These are phyloP conservation scores for Scheffersomyces amazonensis DNA, from an alignment of 805 yeast genomes.

Conservation along the genomic window DNA sequence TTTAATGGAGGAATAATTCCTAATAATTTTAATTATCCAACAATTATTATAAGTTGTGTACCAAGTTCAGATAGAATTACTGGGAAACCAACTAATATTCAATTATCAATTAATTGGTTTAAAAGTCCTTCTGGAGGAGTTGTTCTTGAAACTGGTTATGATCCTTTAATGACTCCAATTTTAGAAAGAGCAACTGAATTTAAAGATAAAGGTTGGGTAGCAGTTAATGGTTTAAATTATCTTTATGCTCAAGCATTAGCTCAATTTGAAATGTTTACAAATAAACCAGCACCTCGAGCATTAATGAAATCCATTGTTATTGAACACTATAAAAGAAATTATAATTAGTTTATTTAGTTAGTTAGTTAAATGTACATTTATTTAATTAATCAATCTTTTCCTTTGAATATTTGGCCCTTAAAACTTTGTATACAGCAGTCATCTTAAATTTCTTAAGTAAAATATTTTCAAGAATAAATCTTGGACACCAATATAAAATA, in stretches of 20 bases:
- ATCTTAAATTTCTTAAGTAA: constrained; percentile 36
- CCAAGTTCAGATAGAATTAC: constrained; percentile 8
- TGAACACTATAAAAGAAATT: not conserved
- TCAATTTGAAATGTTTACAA: constrained; percentile 15
- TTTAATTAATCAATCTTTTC: constrained; percentile 3
- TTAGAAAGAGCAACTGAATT: constrained; percentile 4
- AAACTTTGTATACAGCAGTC: constrained; percentile 19
- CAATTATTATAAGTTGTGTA: constrained; percentile 9
- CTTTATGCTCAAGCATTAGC: constrained; percentile 11
- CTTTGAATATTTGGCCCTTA: constrained; percentile 18
- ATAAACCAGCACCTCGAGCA: constrained; percentile 13
- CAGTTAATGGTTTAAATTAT: constrained; percentile 12
- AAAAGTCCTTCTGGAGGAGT: constrained; percentile 13
- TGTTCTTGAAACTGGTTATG: constrained; percentile 11
- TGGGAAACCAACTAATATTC: constrained; percentile 3
- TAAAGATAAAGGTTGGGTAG: constrained; percentile 11
- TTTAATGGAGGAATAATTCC: constrained; percentile 1
- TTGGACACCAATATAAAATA: constrained; percentile 40
- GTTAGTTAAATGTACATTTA: too few species aligned
- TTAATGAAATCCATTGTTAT: constrained; percentile 6
- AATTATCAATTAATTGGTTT: constrained; percentile 11
- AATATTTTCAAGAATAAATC: constrained; percentile 41
- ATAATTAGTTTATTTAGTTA: not conserved
- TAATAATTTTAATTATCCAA: constrained; percentile 5
- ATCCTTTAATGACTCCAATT: constrained; percentile 9